Evolutionary conservation across 371 early-diverging fungal species (phyloP), one percentile per base, ranked within the genome.

Genomic region (Neoconidiobolus thromboides): DNA sequence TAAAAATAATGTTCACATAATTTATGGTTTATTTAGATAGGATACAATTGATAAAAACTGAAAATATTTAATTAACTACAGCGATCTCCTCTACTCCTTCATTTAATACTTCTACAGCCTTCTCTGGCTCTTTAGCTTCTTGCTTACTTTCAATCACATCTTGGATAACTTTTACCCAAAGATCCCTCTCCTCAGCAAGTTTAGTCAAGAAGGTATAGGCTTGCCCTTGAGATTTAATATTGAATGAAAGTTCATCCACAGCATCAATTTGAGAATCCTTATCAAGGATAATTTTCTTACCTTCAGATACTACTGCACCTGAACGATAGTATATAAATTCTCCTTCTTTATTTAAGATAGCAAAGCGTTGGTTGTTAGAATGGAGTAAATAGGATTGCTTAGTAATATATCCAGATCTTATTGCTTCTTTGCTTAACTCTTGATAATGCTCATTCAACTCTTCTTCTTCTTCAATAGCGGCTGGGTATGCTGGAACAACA

Each of bases 221-320:
- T 6, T 14, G 37, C 6, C 43, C 39, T 6, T 14, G 47, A 10
- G 55, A 38, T 38, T 12, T 39, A 26, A 59, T 59, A 26, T 37
- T 42, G 60, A 59, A 15, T 48, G 50, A n/a, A 6, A 48, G 47
- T 9, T 46, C 48, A 15, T 48, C 60, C 6, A 42, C 48, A 9
- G 47, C 5, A 14, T 39, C 9, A 10, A 59, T 37, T n/a, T 46
- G 46, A 40, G 42, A 37, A 14, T 4, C n/a, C 10, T 59, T 51
- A 40, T 59, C 48, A n/a, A 59, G 9, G 4, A 10, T n/a, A 14
- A 59, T 51, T 51, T 59, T 59, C 39, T 59, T 59, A 26, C 60
- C 60, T 41, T 59, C 60, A 39, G 36, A 9, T 2, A 42, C 49
- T 10, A 48, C 60, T 3, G 26, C 50, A 41, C n/a, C 48, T 2